phyloP scores from a whole-genome alignment of 2,329 filamentous ascomycete genomes.

The Cercospora berteroae region DNA sequence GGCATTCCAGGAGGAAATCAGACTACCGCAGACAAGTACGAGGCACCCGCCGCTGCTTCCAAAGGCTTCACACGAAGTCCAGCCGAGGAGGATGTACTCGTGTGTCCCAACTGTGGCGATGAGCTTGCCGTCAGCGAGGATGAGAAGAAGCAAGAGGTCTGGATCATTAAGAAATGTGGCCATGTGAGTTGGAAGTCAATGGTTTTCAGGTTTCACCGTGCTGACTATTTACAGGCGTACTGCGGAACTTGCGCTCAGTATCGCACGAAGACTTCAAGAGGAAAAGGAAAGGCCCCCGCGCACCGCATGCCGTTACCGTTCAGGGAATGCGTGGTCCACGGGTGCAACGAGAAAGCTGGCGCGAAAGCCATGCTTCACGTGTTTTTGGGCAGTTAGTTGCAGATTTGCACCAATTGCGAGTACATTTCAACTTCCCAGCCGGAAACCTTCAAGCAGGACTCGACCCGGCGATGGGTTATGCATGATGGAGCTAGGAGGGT shows the following conservation, averaged over 20 bases:
- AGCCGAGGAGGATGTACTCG: slow-evolving; percentile 66
- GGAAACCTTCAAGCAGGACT: background rate
- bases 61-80: slow-evolving; percentile 81
- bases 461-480: background rate
- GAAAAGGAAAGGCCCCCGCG: slow-evolving; percentile 29
- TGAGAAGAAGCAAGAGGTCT: slow-evolving; percentile 76
- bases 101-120: slow-evolving; percentile 83
- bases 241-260: slow-evolving; percentile 52
- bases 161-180: slow-evolving; percentile 86
- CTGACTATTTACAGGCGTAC: slow-evolving; percentile 46
- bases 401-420: background rate
- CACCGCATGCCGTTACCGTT: slow-evolving; percentile 38
- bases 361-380: slow-evolving; percentile 28
- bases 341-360: slow-evolving; percentile 34
- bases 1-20: slow-evolving; percentile 34
- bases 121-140: slow-evolving; percentile 75
- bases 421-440: background rate
- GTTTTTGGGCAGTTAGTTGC: slow-evolving; percentile 31
- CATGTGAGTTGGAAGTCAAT: slow-evolving; percentile 63
- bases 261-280: slow-evolving; percentile 28
- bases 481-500: background rate
- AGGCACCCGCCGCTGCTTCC: slow-evolving; percentile 62
- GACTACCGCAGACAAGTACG: slow-evolving; percentile 51
- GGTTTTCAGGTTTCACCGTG: background rate
- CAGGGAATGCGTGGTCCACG: slow-evolving; percentile 47